Conservation (phyloP, 345 rosid species). For the Acer negundo region DNA sequence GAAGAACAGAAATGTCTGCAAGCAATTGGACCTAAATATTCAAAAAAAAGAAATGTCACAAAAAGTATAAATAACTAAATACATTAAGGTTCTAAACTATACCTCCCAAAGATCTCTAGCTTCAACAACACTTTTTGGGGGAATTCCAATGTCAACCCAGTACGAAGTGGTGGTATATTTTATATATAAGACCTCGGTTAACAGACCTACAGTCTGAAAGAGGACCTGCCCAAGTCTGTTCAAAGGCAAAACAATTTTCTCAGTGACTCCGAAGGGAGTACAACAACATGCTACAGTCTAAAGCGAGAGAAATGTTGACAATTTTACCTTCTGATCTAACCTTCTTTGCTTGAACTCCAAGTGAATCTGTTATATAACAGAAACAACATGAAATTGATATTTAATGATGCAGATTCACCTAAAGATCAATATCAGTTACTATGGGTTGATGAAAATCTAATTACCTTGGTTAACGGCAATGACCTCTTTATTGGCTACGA, state of each 20-base stretch:
- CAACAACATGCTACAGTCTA: not conserved
- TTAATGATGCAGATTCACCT: not conserved
- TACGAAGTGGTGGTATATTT: slow-evolving; percentile 49
- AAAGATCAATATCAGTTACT: not conserved
- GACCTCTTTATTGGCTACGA: no score
- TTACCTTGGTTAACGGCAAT: no score
- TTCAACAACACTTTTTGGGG: slow-evolving; percentile 39
- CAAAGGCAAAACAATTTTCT: not conserved
- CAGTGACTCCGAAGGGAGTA: not conserved
- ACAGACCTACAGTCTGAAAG: slow-evolving; percentile 59
- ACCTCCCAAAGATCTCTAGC: slow-evolving; percentile 88
- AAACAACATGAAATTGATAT: slow-evolving; percentile 5
- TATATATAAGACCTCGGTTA: slow-evolving; percentile 43
- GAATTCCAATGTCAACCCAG: slow-evolving; percentile 72
- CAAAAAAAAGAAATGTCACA: not conserved
- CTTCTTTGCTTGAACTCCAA: slow-evolving; percentile 80
- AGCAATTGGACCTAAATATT: not conserved
- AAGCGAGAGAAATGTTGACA: not conserved
- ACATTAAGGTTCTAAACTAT: slow-evolving; percentile 4
- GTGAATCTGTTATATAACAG: slow-evolving; percentile 45
- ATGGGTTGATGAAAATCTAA: not conserved
- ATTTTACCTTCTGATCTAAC: slow-evolving; percentile 69
- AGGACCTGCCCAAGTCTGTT: slow-evolving; percentile 80
- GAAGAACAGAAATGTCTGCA: no score
- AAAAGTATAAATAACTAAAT: not conserved